phyloP scores from a whole-genome alignment of 768 basidiomycete species.

The Roridomyces roridus region DNA sequence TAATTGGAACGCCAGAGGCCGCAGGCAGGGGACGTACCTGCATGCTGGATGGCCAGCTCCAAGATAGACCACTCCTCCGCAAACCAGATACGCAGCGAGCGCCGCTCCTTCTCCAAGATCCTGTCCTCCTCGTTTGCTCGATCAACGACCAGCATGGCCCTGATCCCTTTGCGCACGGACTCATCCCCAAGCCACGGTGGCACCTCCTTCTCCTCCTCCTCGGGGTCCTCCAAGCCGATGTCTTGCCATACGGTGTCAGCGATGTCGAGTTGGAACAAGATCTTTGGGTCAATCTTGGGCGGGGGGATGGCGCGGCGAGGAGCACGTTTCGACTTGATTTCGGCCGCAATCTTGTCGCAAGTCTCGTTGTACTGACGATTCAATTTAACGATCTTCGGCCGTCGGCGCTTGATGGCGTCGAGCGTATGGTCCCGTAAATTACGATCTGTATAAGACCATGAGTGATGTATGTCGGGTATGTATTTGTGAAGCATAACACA shows the following conservation, averaged over 20 bases:
- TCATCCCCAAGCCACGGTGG: conserved; percentile 37
- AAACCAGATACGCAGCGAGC: conserved; percentile 32
- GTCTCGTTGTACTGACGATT: conserved; percentile 35
- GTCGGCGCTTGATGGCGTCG: conserved; percentile 29
- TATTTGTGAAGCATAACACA: background rate
- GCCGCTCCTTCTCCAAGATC: conserved; percentile 24
- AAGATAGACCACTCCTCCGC: conserved; percentile 30
- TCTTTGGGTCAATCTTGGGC: conserved; percentile 24
- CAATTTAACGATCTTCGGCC: conserved; percentile 32
- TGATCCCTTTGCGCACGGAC: conserved; percentile 34
- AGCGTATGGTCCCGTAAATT: too few relatives aligned
- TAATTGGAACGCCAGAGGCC: background rate
- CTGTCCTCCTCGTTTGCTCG: conserved; percentile 34
- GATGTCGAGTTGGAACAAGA: conserved; percentile 39
- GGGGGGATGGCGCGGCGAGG: conserved; percentile 31
- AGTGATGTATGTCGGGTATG: conserved; percentile 30
- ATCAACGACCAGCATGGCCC: conserved; percentile 22
- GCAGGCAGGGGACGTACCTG: background rate
- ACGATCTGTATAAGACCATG: too few relatives aligned
- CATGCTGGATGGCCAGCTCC: too few relatives aligned
- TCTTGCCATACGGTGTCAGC: conserved; percentile 46
- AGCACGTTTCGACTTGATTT: conserved; percentile 28
- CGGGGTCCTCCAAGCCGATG: conserved; percentile 31
- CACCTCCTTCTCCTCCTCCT: conserved; percentile 2
- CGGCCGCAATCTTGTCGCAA: conserved; percentile 25